A percentile compares a stretch with the other conserved stretches of the same genome.
These are phyloP conservation scores for Rhododendron vialii DNA, from an alignment of 148 eudicot genomes.

Conservation along the genomic window DNA sequence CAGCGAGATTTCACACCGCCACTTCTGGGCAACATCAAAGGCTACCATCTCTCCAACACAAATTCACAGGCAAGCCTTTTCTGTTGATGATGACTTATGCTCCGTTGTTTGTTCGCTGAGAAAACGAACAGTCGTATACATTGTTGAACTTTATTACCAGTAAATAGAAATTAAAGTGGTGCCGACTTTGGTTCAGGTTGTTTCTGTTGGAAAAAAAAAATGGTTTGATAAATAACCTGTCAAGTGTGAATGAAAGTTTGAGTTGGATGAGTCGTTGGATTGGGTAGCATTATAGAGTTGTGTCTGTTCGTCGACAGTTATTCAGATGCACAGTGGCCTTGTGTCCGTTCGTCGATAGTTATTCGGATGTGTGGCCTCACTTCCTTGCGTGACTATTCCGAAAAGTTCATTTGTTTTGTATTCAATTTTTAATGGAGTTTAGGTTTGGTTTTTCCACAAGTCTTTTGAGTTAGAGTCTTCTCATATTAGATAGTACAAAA, in stretches of 20 bases:
- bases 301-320: neutral
- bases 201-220: neutral
- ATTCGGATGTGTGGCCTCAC: neutral
- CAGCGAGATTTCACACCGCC: neutral
- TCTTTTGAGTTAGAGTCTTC: neutral
- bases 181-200: neutral
- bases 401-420: neutral
- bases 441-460: neutral
- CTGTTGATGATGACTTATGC: neutral
- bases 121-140: neutral
- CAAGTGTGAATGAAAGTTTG: neutral
- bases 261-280: neutral
- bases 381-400: neutral
- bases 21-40: slow-evolving; percentile 6
- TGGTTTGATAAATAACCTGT: neutral
- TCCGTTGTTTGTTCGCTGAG: no score
- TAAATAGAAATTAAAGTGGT: no score
- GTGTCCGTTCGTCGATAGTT: neutral
- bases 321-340: neutral
- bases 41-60: slow-evolving; percentile 5
- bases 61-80: slow-evolving; percentile 16
- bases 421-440: neutral
- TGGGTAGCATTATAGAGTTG: neutral
- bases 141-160: neutral
- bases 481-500: neutral